Evolutionary conservation across 495 filamentous ascomycete genomes (phyloP).

Genomic region (Penicillium arizonense): DNA sequence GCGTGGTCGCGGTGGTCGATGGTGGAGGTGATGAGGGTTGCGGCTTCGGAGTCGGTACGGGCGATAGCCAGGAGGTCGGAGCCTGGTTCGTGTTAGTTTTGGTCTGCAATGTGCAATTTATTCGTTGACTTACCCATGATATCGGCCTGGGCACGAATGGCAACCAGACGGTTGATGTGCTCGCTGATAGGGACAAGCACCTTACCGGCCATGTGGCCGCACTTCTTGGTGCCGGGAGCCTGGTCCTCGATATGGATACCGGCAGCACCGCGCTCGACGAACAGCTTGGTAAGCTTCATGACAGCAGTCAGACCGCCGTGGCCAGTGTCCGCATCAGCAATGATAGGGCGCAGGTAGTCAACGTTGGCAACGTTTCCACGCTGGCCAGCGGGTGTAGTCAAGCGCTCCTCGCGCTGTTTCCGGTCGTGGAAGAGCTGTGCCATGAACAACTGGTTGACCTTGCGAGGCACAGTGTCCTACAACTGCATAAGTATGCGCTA

Average conservation of each 20-base stretch:
- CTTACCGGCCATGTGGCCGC: conserved; percentile 99
- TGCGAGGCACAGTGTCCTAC: conserved; percentile 96
- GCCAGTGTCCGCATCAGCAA: conserved; percentile 96
- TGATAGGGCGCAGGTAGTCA: conserved; percentile 93
- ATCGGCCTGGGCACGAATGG: conserved; percentile 95
- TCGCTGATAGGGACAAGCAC: conserved; percentile 96
- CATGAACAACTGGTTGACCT: conserved; percentile 94
- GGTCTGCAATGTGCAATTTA: too few species aligned
- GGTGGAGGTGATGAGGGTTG: conserved; percentile 93
- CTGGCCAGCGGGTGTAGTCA: conserved; percentile 71
- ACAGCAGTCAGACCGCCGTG: conserved; percentile 95
- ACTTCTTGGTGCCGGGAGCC: conserved; percentile 98
- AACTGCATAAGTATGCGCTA: conserved; percentile 1
- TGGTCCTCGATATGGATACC: conserved; percentile 99
- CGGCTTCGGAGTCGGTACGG: conserved; percentile 95
- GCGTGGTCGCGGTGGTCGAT: conserved; percentile 93
- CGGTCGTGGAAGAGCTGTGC: conserved; percentile 99
- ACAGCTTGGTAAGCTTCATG: conserved; percentile 99
- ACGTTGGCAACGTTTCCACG: conserved; percentile 75
- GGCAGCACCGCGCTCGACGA: conserved; percentile 94
- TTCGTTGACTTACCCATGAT: conserved; percentile 74
- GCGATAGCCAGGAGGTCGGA: conserved; percentile 86
- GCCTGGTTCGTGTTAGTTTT: conserved; percentile 39
- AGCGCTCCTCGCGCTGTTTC: conserved; percentile 93
- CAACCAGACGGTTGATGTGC: conserved; percentile 96